phyloP scores from a whole-genome alignment of 1,139 yeast genomes.

The Ogataea hybrid region DNA sequence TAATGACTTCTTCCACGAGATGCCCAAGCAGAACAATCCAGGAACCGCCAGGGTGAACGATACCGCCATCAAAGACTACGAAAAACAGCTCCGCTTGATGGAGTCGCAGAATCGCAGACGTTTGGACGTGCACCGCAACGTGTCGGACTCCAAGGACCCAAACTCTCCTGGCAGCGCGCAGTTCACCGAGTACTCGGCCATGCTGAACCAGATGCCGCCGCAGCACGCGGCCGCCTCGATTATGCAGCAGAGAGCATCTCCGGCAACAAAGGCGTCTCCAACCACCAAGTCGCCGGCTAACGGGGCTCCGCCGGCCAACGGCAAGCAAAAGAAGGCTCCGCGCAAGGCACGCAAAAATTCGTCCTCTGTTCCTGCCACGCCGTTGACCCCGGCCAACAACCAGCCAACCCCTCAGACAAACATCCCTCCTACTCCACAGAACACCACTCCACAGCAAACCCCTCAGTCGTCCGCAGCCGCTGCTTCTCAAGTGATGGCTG shows the following conservation, averaged over 20 bases:
- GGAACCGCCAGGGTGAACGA: constrained; percentile 20
- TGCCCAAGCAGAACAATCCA: constrained; percentile 13
- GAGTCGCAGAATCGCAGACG: constrained; percentile 50
- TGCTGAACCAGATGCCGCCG: constrained; percentile 22
- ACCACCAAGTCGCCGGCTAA: constrained; percentile 16
- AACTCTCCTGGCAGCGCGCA: constrained; percentile 17
- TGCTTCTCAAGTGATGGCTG: constrained; percentile 5
- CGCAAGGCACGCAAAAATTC: constrained; percentile 31
- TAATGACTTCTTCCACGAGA: constrained; percentile 21
- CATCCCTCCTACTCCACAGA: constrained; percentile 30
- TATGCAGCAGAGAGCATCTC: constrained; percentile 16
- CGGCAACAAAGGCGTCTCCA: constrained; percentile 22
- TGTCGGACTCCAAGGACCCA: constrained; percentile 31
- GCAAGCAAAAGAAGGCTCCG: constrained; percentile 22
- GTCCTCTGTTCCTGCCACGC: constrained; percentile 34
- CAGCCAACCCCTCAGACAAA: constrained; percentile 27
- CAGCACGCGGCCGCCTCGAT: constrained; percentile 10
- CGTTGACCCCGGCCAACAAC: constrained; percentile 28
- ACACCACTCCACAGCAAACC: constrained; percentile 23
- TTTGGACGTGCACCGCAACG: constrained; percentile 44
- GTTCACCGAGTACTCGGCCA: constrained; percentile 28
- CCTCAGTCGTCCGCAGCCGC: constrained; percentile 13
- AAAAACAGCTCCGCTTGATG: constrained; percentile 51
- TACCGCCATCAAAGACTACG: constrained; percentile 47
- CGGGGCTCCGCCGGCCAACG: constrained; percentile 18